phyloP scores from a whole-genome alignment of 345 rosid genomes.

The Pistacia atlantica region DNA sequence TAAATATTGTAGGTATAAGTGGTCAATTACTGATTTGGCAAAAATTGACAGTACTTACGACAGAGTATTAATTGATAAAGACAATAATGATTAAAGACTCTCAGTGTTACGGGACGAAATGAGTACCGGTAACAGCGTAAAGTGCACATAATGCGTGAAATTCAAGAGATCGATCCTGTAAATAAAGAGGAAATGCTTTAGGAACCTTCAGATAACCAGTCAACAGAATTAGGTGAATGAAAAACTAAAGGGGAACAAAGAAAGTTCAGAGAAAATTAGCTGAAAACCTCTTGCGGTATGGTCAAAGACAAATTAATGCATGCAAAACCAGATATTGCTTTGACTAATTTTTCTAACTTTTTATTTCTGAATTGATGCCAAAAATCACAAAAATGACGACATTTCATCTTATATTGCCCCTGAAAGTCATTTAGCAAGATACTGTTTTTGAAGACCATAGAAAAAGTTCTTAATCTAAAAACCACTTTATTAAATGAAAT shows the following conservation, averaged over 20 bases:
- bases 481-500: neutral
- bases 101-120: slow-evolving; percentile 13
- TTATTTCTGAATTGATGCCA: neutral
- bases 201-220: slow-evolving; percentile 8
- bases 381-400: slow-evolving; percentile 3
- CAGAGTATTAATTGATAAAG: slow-evolving; percentile 4
- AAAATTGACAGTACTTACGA: slow-evolving; percentile 5
- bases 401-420: neutral
- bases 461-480: slow-evolving; percentile 1
- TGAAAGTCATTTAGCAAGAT: neutral
- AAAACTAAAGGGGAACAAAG: neutral
- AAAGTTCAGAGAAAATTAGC: neutral
- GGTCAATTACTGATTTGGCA: neutral
- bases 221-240: slow-evolving; percentile 2
- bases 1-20: neutral
- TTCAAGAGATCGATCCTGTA: slow-evolving; percentile 63
- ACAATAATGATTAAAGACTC: neutral
- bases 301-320: neutral
- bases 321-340: neutral
- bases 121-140: slow-evolving; percentile 59
- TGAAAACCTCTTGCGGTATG: neutral
- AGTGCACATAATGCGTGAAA: slow-evolving; percentile 60
- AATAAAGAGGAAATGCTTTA: slow-evolving; percentile 23
- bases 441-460: neutral
- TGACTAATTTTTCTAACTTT: neutral